A percentile compares a stretch with the other conserved stretches of the same genome.
phyloP scores from a whole-genome alignment of 768 basidiomycete genomes.

The Boletus pseudopeckii region DNA sequence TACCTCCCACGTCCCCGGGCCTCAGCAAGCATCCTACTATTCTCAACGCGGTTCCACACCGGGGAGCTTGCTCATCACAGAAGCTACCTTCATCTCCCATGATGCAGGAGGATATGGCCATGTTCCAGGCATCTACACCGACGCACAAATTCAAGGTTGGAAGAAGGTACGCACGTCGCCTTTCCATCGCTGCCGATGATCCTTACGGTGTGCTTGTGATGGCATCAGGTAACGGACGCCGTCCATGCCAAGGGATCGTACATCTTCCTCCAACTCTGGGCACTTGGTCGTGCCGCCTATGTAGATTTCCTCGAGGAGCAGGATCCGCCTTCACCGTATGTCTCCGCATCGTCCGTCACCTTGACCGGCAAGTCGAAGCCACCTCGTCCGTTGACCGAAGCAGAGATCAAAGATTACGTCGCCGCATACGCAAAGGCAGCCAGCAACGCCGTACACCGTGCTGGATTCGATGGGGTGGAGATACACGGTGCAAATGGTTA shows the following conservation, averaged over 20 bases:
- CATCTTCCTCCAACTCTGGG: constrained; percentile 52
- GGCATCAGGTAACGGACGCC: constrained; percentile 46
- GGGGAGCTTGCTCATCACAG: constrained; percentile 55
- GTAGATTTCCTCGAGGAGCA: constrained; percentile 28
- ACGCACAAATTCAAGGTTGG: constrained; percentile 54
- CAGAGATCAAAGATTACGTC: constrained; percentile 35
- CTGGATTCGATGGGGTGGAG: constrained; percentile 49
- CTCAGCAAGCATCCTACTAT: constrained; percentile 45
- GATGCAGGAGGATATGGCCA: constrained; percentile 47
- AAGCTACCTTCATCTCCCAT: constrained; percentile 51
- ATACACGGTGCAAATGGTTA: constrained; percentile 43
- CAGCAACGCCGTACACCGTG: constrained; percentile 31
- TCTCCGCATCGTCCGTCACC: constrained; percentile 33
- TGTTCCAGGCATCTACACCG: constrained; percentile 64
- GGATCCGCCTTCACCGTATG: constrained; percentile 32
- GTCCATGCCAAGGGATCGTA: constrained; percentile 53
- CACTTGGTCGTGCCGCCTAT: constrained; percentile 50
- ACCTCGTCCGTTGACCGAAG: constrained; percentile 18
- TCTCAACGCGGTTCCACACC: constrained; percentile 43
- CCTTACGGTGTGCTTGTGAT: not conserved
- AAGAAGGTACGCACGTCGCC: constrained; percentile 33
- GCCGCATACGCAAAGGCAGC: constrained; percentile 31
- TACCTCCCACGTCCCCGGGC: constrained; percentile 35
- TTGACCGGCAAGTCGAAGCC: constrained; percentile 14
- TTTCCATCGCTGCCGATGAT: too few species aligned